These are phyloP conservation scores for Fusarium subglutinans DNA, from an alignment of 2,329 filamentous ascomycete species.

Conservation along the genomic window DNA sequence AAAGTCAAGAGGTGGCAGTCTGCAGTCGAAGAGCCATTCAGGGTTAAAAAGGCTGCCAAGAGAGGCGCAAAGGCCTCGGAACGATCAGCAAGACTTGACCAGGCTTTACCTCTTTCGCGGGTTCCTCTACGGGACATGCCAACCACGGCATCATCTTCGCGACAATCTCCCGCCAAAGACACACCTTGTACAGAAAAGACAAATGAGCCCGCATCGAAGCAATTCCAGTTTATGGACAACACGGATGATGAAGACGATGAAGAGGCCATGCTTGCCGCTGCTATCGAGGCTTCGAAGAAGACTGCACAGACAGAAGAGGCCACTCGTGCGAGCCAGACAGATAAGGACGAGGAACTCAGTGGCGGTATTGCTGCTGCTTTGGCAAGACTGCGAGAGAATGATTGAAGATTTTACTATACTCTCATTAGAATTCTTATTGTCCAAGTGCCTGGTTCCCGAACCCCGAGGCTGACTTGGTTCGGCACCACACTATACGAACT, in stretches of 20 bases:
- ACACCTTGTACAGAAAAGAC: conserved; percentile 11
- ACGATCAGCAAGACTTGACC: conserved; percentile 46
- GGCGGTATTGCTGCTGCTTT: conserved; percentile 70
- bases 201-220: conserved; percentile 32
- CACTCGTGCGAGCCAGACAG: conserved; percentile 29
- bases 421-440: background rate
- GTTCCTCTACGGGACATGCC: conserved; percentile 55
- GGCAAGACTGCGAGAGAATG: conserved; percentile 62
- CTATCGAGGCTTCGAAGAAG: conserved; percentile 58
- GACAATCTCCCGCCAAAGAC: conserved; percentile 32
- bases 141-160: conserved; percentile 27
- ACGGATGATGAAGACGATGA: conserved; percentile 59
- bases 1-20: conserved; percentile 89
- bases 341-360: conserved; percentile 55
- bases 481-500: background rate
- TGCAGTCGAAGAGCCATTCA: conserved; percentile 86
- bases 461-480: background rate
- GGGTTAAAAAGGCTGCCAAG: conserved; percentile 76
- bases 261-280: conserved; percentile 60
- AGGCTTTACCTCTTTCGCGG: conserved; percentile 52
- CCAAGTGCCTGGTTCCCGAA: background rate
- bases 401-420: conserved; percentile 18
- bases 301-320: conserved; percentile 45
- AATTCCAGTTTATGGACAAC: conserved; percentile 53
- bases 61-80: conserved; percentile 42